Evolutionary conservation across 129 eudicot species (phyloP).

Genomic region (Chrysanthemum seticuspe): DNA sequence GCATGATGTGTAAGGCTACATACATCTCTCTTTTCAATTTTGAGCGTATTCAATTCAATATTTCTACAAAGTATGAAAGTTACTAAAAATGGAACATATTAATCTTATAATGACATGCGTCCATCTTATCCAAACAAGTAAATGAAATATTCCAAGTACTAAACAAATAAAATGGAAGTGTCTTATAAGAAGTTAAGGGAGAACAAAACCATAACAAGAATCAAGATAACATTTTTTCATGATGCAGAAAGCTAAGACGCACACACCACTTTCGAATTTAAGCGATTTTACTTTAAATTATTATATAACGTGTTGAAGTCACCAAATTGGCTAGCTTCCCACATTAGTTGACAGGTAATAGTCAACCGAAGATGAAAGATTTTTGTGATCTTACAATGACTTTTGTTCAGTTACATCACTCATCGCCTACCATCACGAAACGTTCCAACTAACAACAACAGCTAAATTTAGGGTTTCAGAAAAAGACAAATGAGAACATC

Average conservation of each 20-base stretch:
- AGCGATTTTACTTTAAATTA: constrained; percentile 1
- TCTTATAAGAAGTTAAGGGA: not conserved
- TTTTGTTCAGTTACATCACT: constrained; percentile 13
- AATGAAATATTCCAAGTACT: not conserved
- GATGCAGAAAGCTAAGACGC: not conserved
- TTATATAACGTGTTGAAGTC: no score
- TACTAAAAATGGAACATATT: constrained; percentile 8
- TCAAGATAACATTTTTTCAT: not conserved
- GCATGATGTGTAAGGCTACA: not conserved
- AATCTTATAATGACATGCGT: not conserved
- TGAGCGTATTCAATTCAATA: not conserved
- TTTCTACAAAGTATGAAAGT: not conserved
- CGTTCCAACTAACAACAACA: constrained; percentile 16
- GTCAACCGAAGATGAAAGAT: not conserved
- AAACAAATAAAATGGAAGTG: not conserved
- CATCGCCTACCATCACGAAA: not conserved
- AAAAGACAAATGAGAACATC: constrained; percentile 10
- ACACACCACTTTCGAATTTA: not conserved
- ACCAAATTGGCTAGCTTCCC: not conserved
- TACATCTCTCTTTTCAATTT: not conserved
- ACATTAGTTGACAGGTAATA: no score
- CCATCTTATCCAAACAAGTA: not conserved
- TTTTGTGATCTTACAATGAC: not conserved
- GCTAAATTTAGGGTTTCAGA: constrained; percentile 6
- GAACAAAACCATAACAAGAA: not conserved